Percentiles rank a stretch among this genome's conserved stretches.
Conservation (phyloP, 768 basidiomycete species). For the Leccinum broughii region DNA sequence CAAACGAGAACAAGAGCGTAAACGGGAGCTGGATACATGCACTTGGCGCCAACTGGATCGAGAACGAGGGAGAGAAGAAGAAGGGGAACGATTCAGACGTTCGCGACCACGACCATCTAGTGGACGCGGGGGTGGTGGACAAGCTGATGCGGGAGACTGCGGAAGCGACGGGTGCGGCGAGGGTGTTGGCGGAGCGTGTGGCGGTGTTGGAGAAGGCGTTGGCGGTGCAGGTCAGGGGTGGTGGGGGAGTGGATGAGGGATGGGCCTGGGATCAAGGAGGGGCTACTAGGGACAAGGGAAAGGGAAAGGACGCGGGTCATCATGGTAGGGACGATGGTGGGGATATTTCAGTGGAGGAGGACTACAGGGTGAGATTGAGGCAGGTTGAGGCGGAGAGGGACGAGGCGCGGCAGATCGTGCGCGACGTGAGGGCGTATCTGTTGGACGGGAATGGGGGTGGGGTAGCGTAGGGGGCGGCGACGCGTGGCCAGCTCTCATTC, state of each 20-base stretch:
- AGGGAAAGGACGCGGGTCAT: background rate
- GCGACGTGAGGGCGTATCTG: conserved; percentile 18
- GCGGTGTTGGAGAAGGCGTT: conserved; percentile 23
- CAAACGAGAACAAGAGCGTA: too few species aligned
- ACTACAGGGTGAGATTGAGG: conserved; percentile 13
- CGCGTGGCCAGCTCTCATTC: too few species aligned
- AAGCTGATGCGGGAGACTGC: conserved; percentile 21
- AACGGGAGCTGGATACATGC: background rate
- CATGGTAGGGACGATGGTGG: background rate
- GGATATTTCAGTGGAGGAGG: conserved; percentile 1
- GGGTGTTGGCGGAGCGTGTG: conserved; percentile 26
- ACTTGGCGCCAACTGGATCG: background rate
- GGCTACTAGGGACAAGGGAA: background rate
- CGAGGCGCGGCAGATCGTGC: conserved; percentile 15
- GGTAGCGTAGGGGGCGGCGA: background rate
- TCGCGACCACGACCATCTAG: too few species aligned
- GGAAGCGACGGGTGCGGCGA: conserved; percentile 16
- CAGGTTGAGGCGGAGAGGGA: conserved; percentile 25
- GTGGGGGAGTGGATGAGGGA: background rate
- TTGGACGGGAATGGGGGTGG: conserved; percentile 6
- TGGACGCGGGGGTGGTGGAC: conserved; percentile 13
- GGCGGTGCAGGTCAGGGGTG: conserved; percentile 2
- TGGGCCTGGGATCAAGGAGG: background rate
- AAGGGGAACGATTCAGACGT: background rate
- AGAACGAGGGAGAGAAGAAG: background rate